Evolutionary conservation across 169 alveolate genomes (phyloP), one percentile per base, ranked within the genome.

Genomic region (Theileria sp.): DNA sequence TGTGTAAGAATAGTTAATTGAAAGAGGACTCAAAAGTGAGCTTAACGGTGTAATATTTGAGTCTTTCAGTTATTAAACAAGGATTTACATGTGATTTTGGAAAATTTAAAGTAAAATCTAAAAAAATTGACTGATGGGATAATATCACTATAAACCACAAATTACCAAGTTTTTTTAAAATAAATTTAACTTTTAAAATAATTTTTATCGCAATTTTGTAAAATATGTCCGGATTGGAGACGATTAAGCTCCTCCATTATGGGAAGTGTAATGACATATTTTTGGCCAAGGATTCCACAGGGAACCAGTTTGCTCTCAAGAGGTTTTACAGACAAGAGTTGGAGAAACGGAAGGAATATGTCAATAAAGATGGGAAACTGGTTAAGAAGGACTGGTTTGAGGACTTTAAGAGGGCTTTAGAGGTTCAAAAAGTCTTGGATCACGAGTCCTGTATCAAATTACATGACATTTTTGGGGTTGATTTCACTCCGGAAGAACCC

Each of bases 201-300:
- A 44, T 13, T 44, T 44, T 44, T 44, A 44, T 44, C 54, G 54
- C 54, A 64, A 26, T 28, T 21, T 64, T 17, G 34, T 19, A 15
- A 58, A 25, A 9, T 32, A 80, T 80, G 87, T 36, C 51, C 3
- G 74, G 58, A 7, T 64, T 80, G 9, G 64, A 71, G 38, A 26
- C 65, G 13, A 50, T 80, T n/a, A 80, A 60, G 70, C 81, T 72
- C 38, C 71, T 80, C 38, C 81, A 80, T 54, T 61, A 80, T 49
- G 87, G 87, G n/a, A 80, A 72, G 71, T 72, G 77, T 50, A 32
- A 80, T 58, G 87, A 80, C 32, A 76, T 80, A 36, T 80, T 38
- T 60, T 51, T 80, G 72, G 61, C 87, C 12, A 7, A 54, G 19
- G 83, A 80, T 50, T 70, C 87, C 17, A 10, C 3, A n/a, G 87